Base-by-base conservation (phyloP, 495 filamentous ascomycete genomes). In the Lineolata rhizophorae region DNA sequence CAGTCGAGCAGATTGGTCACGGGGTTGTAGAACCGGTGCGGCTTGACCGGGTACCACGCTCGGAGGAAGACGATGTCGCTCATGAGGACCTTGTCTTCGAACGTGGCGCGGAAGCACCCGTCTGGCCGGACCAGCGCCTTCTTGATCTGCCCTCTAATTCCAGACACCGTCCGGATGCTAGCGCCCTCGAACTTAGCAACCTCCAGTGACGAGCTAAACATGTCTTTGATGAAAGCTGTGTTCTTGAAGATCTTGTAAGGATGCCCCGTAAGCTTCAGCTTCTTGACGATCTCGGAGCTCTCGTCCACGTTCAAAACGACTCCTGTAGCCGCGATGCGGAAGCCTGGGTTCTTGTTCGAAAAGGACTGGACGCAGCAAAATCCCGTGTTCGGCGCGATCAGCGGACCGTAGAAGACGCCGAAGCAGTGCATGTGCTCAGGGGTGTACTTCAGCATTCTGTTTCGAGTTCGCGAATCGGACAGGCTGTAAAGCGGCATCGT, bases 231-330 rank as follows among this genome's bases (percentile, higher is more conserved):
- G 55, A 97, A 95, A 12, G 87, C 82, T 0, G 87, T 97, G 56
- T 97, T 97, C 49, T 90, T 90, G 67, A 93, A 97, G 53, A 97
- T 91, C 60, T 95, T 97, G 58, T 81, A 84, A 4, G 87, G 81
- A 18, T 67, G 61, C 40, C 83, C 83, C 11, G 80, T 90, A 18
- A 97, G 65, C 50, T 95, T 97, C 44, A 97, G 70, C 61, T 97
- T 97, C 64, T 97, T 97, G 46, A 95, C 90, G 41, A 97, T 94
- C 45, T 94, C 85, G 0, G 78, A 77, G 27, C 72, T 76, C 50
- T 93, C 80, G 47, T 97, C 87, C 8, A 97, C 90, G 43, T 70
- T 78, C 30, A 92, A 52, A 11, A 97, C 82, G 2, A 85, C 83
- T 21, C 87, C 87, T 4, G 85, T 93, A 5, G 87, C 87, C 3